Evolutionary conservation across 2,329 filamentous ascomycete species (phyloP), one percentile per base, ranked within the genome.

Genomic region (Zelopaecilomyces penicillatus): DNA sequence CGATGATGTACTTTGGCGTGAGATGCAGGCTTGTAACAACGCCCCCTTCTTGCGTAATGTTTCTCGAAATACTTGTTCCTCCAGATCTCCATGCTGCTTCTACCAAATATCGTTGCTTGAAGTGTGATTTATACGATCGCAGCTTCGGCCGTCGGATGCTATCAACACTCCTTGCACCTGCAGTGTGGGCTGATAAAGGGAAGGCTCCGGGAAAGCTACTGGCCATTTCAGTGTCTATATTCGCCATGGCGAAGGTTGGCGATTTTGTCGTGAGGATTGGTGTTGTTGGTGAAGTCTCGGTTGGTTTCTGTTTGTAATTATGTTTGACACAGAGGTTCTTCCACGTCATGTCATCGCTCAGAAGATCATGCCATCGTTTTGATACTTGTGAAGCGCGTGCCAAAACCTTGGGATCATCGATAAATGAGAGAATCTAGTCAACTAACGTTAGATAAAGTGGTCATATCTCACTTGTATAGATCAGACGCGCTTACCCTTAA

Each of bases 271-370:
- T 57, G 27, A 53, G 50, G 41, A 52, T 54, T n/a, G 53, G 58
- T 37, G 54, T 63, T 31, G 55, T 60, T 45, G 58, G 61, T 11
- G 67, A 64, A 29, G 73, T 69, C 48, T 78, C 75, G 11, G 76
- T 80, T 43, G 78, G 62, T 46, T 73, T 70, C 37, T 77, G 73
- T 64, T 65, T 80, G 64, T 95, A 98, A 50, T 93, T 89, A 63
- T 95, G 91, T 66, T 95, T 96, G 52, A 94, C 88, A 62, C 91
- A 97, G 19, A 98, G 75, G 50, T 93, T 88, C 70, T 95, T 96
- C 93, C 93, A 98, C 1, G 93, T 95, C 67, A 96, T 90, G 64
- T 98, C 93, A 63, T 98, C 93, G 60, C 85, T 91, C 41, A 98
- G 75, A 6, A 98, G 75, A 64, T 96, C 90, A 51, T 87, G 80